Percentiles rank a stretch among this genome's conserved stretches.
Evolutionary conservation across 1,284 basidiomycete genomes (phyloP).

Genomic region (Gymnopus androsaceus): DNA sequence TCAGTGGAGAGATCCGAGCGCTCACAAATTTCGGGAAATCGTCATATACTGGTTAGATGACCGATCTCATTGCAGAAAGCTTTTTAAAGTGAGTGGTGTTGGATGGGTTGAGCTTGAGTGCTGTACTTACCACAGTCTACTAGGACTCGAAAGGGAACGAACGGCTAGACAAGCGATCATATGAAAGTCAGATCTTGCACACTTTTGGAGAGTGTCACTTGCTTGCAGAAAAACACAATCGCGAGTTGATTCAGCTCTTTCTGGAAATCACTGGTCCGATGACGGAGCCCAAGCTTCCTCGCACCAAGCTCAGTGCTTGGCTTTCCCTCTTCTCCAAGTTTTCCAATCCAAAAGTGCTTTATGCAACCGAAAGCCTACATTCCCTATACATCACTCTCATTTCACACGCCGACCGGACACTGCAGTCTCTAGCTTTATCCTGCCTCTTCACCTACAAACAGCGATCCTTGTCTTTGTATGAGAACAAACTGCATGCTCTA

Average conservation of each 20-base stretch:
- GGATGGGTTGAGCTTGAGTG: background rate
- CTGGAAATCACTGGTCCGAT: conserved; percentile 53
- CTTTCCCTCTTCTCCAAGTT: conserved; percentile 90
- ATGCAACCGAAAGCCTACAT: conserved; percentile 69
- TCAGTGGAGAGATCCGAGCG: conserved; percentile 75
- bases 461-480: conserved; percentile 64
- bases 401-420: conserved; percentile 79
- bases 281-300: conserved; percentile 45
- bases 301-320: conserved; percentile 71
- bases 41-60: conserved; percentile 49
- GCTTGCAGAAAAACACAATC: conserved; percentile 83
- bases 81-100: conserved; percentile 31
- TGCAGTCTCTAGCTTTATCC: conserved; percentile 79
- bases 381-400: conserved; percentile 75
- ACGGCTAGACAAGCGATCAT: conserved; percentile 74
- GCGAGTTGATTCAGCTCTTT: conserved; percentile 80
- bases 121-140: background rate
- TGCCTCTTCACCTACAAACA: conserved; percentile 88
- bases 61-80: conserved; percentile 27
- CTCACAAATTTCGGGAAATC: conserved; percentile 56
- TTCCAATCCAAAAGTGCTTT: conserved; percentile 86
- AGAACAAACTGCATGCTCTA: conserved; percentile 68
- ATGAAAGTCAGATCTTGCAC: conserved; percentile 79
- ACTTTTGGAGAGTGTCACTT: conserved; percentile 66
- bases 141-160: conserved; percentile 62